Percentiles rank a stretch among this genome's conserved stretches.
phyloP scores from a whole-genome alignment of 2,329 filamentous ascomycete species.

The Botrytis elliptica region DNA sequence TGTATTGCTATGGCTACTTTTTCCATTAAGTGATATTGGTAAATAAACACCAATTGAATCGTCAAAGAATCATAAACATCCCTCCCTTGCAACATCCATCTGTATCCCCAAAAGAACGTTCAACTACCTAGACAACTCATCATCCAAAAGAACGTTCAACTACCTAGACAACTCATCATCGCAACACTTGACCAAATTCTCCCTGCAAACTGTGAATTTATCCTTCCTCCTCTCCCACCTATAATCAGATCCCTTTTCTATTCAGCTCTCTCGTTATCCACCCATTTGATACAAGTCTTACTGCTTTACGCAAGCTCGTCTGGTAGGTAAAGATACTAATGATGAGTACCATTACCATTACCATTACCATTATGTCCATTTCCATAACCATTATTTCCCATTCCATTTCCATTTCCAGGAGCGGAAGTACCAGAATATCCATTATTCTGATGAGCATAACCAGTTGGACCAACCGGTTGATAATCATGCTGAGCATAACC shows the following conservation, averaged over 20 bases:
- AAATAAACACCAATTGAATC: neutral
- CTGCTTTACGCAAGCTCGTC: neutral
- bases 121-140: neutral
- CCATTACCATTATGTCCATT: neutral
- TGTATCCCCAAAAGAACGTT: neutral
- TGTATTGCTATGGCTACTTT: neutral
- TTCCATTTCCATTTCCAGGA: slow-evolving; percentile 9
- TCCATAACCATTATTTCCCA: neutral
- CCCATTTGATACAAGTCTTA: neutral
- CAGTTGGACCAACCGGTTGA: neutral
- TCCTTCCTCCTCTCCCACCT: neutral
- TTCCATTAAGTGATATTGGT: neutral
- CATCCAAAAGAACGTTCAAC: neutral
- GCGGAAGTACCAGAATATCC: neutral
- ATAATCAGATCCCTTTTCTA: neutral
- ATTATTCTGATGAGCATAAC: neutral
- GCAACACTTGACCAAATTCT: neutral
- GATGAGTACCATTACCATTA: neutral
- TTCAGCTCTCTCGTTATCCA: neutral
- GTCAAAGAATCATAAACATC: slow-evolving; percentile 7
- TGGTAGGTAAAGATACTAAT: neutral
- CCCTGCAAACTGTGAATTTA: neutral
- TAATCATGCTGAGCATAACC: neutral
- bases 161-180: neutral
- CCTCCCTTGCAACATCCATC: neutral